Evolutionary conservation across 2,329 filamentous ascomycete species (phyloP).

Genomic region (Diaporthe nobilis): DNA sequence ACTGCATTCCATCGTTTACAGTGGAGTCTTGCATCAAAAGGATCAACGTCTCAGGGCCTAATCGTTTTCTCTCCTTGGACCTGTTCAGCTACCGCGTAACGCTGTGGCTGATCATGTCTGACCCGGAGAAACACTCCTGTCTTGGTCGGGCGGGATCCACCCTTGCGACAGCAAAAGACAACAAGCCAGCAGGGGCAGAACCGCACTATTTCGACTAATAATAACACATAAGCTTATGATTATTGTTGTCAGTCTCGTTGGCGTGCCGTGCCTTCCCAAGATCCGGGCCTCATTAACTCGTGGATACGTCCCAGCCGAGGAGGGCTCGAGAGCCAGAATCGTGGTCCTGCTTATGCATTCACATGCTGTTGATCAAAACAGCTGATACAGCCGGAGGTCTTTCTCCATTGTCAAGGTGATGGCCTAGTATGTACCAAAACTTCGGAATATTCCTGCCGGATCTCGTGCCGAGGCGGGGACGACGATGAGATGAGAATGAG

Average conservation of each 20-base stretch:
- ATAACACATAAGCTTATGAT: not conserved
- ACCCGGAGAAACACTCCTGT: slow-evolving; percentile 1
- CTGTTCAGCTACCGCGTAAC: not conserved
- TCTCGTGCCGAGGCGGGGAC: not conserved
- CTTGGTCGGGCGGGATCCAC: not conserved
- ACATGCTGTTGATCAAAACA: not conserved
- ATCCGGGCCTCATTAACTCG: not conserved
- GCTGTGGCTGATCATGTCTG: slow-evolving; percentile 14
- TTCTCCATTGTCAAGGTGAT: not conserved
- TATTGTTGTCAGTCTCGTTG: not conserved
- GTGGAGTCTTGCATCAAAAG: not conserved
- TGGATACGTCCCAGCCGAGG: not conserved
- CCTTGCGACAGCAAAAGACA: not conserved
- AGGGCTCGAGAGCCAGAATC: not conserved
- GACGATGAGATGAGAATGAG: slow-evolving; percentile 7
- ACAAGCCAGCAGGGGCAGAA: not conserved
- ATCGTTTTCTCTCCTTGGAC: not conserved
- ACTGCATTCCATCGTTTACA: not conserved
- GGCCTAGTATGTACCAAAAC: not conserved
- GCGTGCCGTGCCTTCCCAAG: not conserved
- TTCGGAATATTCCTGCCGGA: slow-evolving; percentile 14
- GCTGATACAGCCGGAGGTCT: not conserved
- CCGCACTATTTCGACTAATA: not conserved
- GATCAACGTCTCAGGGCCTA: not conserved
- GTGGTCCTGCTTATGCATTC: not conserved